Percentiles rank a stretch among this genome's conserved stretches.
Conservation (phyloP, 1,284 basidiomycete genomes). For the Malassezia psittaci region DNA sequence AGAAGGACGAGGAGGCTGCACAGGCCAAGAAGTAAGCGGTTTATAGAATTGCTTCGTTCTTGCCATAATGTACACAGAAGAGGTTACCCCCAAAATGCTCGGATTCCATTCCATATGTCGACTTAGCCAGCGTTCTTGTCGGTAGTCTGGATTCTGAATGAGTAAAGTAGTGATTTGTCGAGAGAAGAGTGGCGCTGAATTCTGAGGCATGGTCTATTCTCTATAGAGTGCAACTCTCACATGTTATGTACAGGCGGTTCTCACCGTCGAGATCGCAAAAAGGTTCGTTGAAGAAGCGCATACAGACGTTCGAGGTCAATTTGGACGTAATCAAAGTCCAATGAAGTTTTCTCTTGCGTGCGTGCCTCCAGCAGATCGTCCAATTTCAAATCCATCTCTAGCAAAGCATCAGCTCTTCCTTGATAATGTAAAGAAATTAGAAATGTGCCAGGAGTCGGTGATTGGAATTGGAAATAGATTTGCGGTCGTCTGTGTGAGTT, state of each 20-base stretch:
- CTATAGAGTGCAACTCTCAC: background rate
- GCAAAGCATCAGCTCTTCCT: slow-evolving; percentile 94
- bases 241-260: background rate
- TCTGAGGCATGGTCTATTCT: no score
- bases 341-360: slow-evolving; percentile 90
- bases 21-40: slow-evolving; percentile 73
- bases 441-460: slow-evolving; percentile 93
- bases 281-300: slow-evolving; percentile 52
- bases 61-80: slow-evolving; percentile 16
- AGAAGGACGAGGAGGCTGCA: slow-evolving; percentile 82
- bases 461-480: slow-evolving; percentile 97
- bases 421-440: slow-evolving; percentile 98
- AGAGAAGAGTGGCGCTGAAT: no score
- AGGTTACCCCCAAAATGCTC: slow-evolving; percentile 12
- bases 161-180: no score
- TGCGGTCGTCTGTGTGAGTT: slow-evolving; percentile 59
- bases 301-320: slow-evolving; percentile 91
- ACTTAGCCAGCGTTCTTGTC: no score
- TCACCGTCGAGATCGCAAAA: background rate
- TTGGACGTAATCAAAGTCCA: slow-evolving; percentile 95
- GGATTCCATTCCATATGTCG: no score
- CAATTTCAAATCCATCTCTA: slow-evolving; percentile 99
- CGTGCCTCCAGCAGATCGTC: slow-evolving; percentile 96
- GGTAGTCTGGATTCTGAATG: no score
- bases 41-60: background rate